phyloP scores from a whole-genome alignment of 306 rosid genomes.

The Cucurbita maxima region DNA sequence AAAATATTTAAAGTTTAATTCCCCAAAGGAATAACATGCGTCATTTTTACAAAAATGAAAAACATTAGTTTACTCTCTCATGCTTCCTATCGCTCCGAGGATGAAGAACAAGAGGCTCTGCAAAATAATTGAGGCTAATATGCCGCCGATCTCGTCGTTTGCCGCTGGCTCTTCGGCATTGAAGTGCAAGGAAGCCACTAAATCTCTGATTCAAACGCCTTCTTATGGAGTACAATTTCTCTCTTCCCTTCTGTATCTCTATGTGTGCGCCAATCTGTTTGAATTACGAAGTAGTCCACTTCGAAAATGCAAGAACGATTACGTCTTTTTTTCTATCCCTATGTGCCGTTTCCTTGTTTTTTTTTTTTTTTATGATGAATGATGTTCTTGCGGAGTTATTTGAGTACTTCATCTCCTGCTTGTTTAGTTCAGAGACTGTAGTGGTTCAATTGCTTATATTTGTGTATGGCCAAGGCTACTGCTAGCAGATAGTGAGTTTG shows the following conservation, averaged over 20 bases:
- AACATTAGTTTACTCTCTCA: too few relatives aligned
- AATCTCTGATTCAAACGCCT: conserved; percentile 37
- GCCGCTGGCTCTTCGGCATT: conserved; percentile 35
- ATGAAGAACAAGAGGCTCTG: conserved; percentile 16
- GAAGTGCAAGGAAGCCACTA: conserved; percentile 31
- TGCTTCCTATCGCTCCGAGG: conserved; percentile 9
- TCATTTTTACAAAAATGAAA: too few relatives aligned
- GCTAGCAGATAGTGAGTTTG: too few relatives aligned
- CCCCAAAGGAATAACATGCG: neutral
- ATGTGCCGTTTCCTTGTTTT: neutral
- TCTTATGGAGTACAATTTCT: conserved; percentile 35
- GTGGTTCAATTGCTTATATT: neutral
- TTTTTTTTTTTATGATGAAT: neutral
- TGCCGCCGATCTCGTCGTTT: conserved; percentile 36
- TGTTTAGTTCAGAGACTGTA: neutral
- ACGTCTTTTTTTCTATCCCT: neutral
- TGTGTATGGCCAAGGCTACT: too few relatives aligned
- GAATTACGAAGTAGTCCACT: neutral
- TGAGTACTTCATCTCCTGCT: neutral
- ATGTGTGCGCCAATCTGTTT: neutral
- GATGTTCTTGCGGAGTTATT: neutral
- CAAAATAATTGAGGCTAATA: conserved; percentile 20
- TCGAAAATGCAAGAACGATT: neutral
- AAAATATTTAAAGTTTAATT: neutral
- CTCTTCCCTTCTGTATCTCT: neutral